These are phyloP conservation scores for Chlamydomonas eustigma DNA, from an alignment of 139 green algal genomes.

Conservation along the genomic window DNA sequence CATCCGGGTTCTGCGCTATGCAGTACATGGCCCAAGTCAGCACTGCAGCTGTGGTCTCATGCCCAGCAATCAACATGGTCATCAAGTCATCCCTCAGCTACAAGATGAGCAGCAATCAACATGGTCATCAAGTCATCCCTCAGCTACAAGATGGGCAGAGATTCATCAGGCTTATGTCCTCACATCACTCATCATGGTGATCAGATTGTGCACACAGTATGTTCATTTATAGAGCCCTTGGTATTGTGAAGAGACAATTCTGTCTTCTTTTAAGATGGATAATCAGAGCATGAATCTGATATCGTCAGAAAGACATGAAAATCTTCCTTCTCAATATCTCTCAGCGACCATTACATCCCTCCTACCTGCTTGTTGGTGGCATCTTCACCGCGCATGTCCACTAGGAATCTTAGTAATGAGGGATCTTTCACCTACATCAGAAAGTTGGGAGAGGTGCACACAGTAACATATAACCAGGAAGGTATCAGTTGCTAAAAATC, in stretches of 20 bases:
- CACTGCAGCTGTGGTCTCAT: slow-evolving; percentile 96
- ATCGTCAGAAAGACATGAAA: too few relatives aligned
- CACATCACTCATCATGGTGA: slow-evolving; percentile 81
- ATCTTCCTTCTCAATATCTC: too few relatives aligned
- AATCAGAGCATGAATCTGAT: too few relatives aligned
- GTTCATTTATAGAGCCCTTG: too few relatives aligned
- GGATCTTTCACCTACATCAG: slow-evolving; percentile 81
- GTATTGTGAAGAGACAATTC: too few relatives aligned
- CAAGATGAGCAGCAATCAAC: slow-evolving; percentile 49
- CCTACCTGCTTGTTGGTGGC: slow-evolving; percentile 64
- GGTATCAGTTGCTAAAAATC: too few relatives aligned
- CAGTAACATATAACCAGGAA: too few relatives aligned
- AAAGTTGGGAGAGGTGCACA: background rate
- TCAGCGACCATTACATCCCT: background rate
- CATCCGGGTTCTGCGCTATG: slow-evolving; percentile 57
- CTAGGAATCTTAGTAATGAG: slow-evolving; percentile 91
- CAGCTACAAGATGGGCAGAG: slow-evolving; percentile 51
- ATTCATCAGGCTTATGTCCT: background rate
- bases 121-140: slow-evolving; percentile 96
- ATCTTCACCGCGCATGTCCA: slow-evolving; percentile 95
- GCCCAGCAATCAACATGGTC: slow-evolving; percentile 76
- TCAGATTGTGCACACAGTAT: slow-evolving; percentile 98
- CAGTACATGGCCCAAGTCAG: slow-evolving; percentile 82
- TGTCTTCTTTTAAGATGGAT: too few relatives aligned
- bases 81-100: slow-evolving; percentile 96